Conservation (phyloP, 805 yeast genomes). For the Candida takata region DNA sequence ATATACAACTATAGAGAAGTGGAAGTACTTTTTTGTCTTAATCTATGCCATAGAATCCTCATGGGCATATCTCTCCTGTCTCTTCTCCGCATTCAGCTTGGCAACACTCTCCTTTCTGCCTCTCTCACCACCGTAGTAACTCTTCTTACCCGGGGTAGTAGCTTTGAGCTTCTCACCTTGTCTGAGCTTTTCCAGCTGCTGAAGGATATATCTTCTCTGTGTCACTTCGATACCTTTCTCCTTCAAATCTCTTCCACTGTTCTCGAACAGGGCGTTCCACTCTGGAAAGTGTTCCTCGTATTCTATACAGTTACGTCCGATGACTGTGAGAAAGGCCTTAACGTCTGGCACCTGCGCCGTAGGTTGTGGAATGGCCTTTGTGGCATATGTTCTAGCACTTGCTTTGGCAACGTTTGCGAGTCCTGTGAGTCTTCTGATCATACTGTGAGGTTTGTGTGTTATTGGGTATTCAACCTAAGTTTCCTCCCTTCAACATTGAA, state of each 20-base stretch:
- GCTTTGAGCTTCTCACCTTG: conserved; percentile 50
- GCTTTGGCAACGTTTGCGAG: too few relatives aligned
- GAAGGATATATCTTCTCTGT: conserved; percentile 64
- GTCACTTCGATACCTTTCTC: conserved; percentile 69
- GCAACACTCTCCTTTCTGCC: conserved; percentile 63
- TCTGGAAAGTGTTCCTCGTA: conserved; percentile 60
- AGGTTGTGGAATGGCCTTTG: conserved; percentile 36
- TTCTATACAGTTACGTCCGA: conserved; percentile 72
- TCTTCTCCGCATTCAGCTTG: conserved; percentile 39
- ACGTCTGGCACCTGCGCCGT: conserved; percentile 59
- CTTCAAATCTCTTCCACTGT: conserved; percentile 52
- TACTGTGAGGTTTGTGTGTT: too few relatives aligned
- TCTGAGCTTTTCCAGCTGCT: conserved; percentile 64
- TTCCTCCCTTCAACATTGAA: too few relatives aligned
- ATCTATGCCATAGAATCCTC: conserved; percentile 20
- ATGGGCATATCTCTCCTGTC: conserved; percentile 23
- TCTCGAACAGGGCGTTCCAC: conserved; percentile 61
- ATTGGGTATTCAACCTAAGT: too few relatives aligned
- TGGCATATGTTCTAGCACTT: conserved; percentile 6
- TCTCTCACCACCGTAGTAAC: conserved; percentile 80
- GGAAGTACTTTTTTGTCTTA: too few relatives aligned
- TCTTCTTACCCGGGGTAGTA: conserved; percentile 62
- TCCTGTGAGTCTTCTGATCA: conserved; percentile 6
- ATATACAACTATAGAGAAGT: too few relatives aligned
- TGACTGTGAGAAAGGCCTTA: conserved; percentile 59